A percentile compares a stretch with the other conserved stretches of the same genome.
phyloP scores from a whole-genome alignment of 139 green algal genomes.

The Coelastrella sp. region DNA sequence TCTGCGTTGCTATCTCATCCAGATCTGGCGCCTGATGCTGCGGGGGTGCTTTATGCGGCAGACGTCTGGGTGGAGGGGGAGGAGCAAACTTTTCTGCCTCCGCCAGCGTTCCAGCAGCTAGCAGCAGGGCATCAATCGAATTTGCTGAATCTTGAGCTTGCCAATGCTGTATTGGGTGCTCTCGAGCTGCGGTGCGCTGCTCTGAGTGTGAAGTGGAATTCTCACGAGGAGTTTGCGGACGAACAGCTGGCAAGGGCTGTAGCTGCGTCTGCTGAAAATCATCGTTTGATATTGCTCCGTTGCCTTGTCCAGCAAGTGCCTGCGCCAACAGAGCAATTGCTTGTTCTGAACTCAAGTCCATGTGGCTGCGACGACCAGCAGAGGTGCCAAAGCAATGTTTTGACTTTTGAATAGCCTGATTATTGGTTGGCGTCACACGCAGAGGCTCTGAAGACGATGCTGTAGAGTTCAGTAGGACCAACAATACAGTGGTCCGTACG shows the following conservation, averaged over 20 bases:
- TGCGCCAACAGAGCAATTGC: neutral
- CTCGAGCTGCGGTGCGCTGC: neutral
- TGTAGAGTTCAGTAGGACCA: neutral
- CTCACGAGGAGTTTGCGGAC: neutral
- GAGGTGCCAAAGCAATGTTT: neutral
- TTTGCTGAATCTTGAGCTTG: neutral
- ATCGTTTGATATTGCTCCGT: neutral
- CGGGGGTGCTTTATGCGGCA: neutral
- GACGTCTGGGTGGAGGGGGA: neutral
- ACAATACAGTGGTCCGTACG: neutral
- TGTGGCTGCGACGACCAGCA: neutral
- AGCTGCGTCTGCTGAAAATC: neutral
- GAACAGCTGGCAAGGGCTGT: neutral
- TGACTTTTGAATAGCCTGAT: neutral
- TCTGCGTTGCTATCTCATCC: conserved; percentile 7
- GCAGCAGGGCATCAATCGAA: neutral
- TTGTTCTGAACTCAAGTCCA: neutral
- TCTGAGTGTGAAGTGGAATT: neutral
- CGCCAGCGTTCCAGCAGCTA: neutral
- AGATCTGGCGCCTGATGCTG: neutral
- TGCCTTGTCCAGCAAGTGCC: neutral
- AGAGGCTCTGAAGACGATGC: neutral
- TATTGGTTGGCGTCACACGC: neutral
- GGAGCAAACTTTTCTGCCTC: neutral
- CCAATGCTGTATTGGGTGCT: neutral